Base-by-base conservation (phyloP, 2,329 filamentous ascomycete species). In the Hypocrella siamensis region DNA sequence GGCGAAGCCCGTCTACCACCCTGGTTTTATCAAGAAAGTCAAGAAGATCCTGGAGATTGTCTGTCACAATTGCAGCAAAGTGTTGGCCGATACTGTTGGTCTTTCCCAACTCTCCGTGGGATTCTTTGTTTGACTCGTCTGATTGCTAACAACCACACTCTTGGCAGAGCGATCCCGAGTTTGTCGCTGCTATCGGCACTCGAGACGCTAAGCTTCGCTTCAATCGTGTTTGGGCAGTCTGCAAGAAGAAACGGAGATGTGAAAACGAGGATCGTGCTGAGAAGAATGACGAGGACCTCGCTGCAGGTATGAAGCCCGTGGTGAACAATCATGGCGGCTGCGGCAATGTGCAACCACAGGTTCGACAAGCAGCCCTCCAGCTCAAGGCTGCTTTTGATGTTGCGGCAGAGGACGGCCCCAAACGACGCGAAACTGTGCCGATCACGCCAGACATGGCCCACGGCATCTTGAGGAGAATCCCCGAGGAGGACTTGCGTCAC, bases 11-110 rank as follows among this genome's bases (percentile, higher is more conserved):
- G 90, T 98, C 46, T 99, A 81, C 57, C 90, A 99, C 47, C 62
- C 67, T 65, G 90, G 90, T 49, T 99, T 94, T 60, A 80, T 99
- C 63, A 92, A 83, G 57, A 96, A 96, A 66, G 86, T 93, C 61
- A 98, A 99, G 70, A 98, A 96, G 68, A 75, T 99, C 47, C 67
- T 98, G 57, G 92, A 98, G 70, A 90, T 86, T 46, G 86, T 98
- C 57, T 98, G 92, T 70, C 86, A 93, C 64, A 94, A 92, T 59
- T 98, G 92, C 69, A 88, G 86, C 62, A 93, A 90, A 67, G 83
- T 96, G 53, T 74, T 93, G 67, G 79, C 85, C 61, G 86, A 96
- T 72, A 82, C 84, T 78, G 88, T 96, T 78, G 84, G 88, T 92
- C 65, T 67, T 41, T 47, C 53, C 50, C 51, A 35, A 65, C 30